Conservation (phyloP, 768 basidiomycete species). For the Cystobasidium onofrii region DNA sequence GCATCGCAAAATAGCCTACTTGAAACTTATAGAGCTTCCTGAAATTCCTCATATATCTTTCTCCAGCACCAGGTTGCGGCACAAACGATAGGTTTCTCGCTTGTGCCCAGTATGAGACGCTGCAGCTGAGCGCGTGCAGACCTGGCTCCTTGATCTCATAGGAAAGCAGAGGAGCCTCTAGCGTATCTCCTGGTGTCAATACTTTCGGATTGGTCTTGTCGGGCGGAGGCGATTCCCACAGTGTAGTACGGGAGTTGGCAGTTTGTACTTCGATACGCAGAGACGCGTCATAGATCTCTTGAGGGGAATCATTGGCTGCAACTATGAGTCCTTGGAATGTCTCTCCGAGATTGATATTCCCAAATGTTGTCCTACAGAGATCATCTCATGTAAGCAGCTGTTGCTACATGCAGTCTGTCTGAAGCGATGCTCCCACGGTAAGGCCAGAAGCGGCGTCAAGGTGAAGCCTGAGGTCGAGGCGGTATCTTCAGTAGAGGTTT, state of each 20-base stretch:
- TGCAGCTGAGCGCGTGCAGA: slow-evolving; percentile 18
- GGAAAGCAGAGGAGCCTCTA: slow-evolving; percentile 23
- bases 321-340: slow-evolving; percentile 22
- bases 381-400: background rate
- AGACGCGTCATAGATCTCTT: slow-evolving; percentile 8
- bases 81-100: background rate
- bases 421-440: background rate
- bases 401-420: background rate
- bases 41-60: slow-evolving; percentile 10
- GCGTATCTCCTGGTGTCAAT: slow-evolving; percentile 11
- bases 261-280: slow-evolving; percentile 25
- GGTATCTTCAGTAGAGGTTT: background rate
- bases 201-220: background rate
- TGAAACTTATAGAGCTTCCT: slow-evolving; percentile 28
- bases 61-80: background rate
- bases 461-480: slow-evolving; percentile 22
- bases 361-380: slow-evolving; percentile 19
- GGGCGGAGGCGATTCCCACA: slow-evolving; percentile 13
- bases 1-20: background rate
- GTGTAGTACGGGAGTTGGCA: background rate
- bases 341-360: slow-evolving; percentile 30
- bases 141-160: slow-evolving; percentile 30
- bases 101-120: slow-evolving; percentile 16
- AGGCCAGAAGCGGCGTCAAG: slow-evolving; percentile 22
- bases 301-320: slow-evolving; percentile 18